phyloP scores from a whole-genome alignment of 2,329 filamentous ascomycete species.

The Paecilomyces fulvus region DNA sequence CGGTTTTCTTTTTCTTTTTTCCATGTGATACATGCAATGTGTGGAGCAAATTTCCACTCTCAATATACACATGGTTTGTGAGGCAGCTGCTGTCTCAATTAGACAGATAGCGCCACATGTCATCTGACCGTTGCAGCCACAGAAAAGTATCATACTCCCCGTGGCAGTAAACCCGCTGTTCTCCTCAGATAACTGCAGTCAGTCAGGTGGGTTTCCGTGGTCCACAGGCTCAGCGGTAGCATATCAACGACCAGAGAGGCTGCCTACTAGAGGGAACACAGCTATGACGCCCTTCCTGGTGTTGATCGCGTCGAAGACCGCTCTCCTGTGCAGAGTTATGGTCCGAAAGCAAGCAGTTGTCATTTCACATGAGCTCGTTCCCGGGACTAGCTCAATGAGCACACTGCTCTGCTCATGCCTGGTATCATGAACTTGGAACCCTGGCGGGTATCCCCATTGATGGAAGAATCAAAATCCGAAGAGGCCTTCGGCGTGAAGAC shows the following conservation, averaged over 20 bases:
- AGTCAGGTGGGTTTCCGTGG: neutral
- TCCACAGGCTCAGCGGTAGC: neutral
- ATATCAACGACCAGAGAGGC: neutral
- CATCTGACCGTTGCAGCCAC: neutral
- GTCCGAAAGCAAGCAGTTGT: neutral
- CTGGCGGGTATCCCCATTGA: neutral
- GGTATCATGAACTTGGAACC: neutral
- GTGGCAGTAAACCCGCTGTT: neutral
- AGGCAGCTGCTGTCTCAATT: neutral
- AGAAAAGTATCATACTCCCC: neutral
- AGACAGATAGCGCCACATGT: neutral
- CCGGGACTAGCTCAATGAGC: no score
- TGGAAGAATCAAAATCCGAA: neutral
- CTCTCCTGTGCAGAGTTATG: neutral
- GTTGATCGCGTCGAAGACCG: neutral
- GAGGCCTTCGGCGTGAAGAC: constrained; percentile 3
- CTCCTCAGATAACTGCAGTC: neutral
- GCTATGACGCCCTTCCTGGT: neutral
- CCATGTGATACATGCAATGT: neutral
- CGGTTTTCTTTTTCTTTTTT: neutral
- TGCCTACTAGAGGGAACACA: neutral
- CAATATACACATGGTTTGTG: neutral
- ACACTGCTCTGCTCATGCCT: neutral
- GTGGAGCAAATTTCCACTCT: neutral
- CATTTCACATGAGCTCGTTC: no score